A percentile compares a stretch with the other conserved stretches of the same genome.
Conservation (phyloP, 2,329 filamentous ascomycete genomes). For the Colletotrichum orbiculare region DNA sequence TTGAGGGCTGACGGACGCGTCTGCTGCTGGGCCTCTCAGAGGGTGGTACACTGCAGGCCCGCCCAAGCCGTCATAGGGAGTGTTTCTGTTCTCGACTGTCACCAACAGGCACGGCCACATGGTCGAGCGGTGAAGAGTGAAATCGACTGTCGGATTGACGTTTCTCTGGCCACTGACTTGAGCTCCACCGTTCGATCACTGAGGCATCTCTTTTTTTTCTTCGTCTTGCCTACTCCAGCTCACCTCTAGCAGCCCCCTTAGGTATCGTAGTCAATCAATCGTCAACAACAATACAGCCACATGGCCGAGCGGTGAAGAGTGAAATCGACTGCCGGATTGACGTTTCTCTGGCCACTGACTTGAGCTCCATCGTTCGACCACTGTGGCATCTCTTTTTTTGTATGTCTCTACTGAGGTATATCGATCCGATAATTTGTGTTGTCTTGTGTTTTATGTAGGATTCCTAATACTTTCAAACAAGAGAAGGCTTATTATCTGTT, state of each 20-base stretch:
- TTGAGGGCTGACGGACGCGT: too few species aligned
- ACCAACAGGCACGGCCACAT: constrained; percentile 4
- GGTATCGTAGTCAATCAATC: too few species aligned
- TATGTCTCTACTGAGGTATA: not conserved
- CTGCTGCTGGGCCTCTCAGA: not conserved
- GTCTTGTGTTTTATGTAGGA: too few species aligned
- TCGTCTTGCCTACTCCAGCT: not conserved
- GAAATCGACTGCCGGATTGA: not conserved
- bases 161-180: not conserved
- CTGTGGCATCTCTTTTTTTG: not conserved
- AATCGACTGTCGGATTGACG: not conserved
- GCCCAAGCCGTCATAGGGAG: not conserved
- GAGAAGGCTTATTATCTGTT: too few species aligned
- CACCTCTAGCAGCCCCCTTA: too few species aligned
- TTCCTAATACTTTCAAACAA: too few species aligned
- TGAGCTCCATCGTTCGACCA: not conserved
- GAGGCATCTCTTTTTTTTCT: not conserved
- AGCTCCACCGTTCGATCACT: constrained; percentile 1
- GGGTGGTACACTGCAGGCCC: not conserved
- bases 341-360: not conserved
- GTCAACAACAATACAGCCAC: not conserved
- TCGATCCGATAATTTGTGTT: too few species aligned
- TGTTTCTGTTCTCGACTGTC: not conserved
- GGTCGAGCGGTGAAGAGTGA: not conserved
- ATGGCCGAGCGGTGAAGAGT: not conserved